phyloP scores from a whole-genome alignment of 192 early-diverging fungal genomes.

The Endogone sp. region DNA sequence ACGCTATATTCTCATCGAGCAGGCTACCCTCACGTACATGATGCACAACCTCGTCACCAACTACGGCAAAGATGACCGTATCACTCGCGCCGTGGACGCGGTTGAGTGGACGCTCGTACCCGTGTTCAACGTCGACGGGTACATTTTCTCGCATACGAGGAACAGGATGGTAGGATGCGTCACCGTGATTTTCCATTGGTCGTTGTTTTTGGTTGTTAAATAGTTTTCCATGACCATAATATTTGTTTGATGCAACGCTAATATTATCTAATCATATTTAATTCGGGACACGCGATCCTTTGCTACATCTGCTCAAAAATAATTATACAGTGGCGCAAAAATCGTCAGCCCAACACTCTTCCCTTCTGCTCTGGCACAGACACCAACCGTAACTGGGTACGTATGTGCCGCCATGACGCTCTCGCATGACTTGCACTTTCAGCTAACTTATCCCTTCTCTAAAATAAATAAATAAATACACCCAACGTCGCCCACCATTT shows the following conservation, averaged over 20 bases:
- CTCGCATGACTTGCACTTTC: neutral
- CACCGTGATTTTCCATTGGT: no score
- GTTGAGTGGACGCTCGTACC: constrained; percentile 42
- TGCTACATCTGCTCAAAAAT: neutral
- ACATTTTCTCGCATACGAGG: constrained; percentile 25
- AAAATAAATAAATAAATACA: no score
- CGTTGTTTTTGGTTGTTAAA: neutral
- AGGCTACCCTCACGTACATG: constrained; percentile 35
- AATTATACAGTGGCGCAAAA: constrained; percentile 45
- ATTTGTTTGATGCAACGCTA: no score
- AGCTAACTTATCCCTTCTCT: neutral
- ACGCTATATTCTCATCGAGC: constrained; percentile 11
- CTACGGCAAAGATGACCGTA: constrained; percentile 22
- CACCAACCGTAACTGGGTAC: constrained; percentile 16
- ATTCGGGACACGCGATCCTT: neutral
- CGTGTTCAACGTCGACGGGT: constrained; percentile 44
- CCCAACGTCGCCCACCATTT: no score
- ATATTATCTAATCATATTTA: no score
- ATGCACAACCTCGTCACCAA: constrained; percentile 31
- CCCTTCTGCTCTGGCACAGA: constrained; percentile 32
- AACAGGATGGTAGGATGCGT: constrained; percentile 27
- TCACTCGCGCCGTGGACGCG: constrained; percentile 28
- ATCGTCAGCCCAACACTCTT: constrained; percentile 33
- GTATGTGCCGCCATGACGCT: neutral
- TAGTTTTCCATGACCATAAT: neutral